Base-by-base conservation (phyloP, 2,329 filamentous ascomycete genomes). In the Albifimbria verrucaria region DNA sequence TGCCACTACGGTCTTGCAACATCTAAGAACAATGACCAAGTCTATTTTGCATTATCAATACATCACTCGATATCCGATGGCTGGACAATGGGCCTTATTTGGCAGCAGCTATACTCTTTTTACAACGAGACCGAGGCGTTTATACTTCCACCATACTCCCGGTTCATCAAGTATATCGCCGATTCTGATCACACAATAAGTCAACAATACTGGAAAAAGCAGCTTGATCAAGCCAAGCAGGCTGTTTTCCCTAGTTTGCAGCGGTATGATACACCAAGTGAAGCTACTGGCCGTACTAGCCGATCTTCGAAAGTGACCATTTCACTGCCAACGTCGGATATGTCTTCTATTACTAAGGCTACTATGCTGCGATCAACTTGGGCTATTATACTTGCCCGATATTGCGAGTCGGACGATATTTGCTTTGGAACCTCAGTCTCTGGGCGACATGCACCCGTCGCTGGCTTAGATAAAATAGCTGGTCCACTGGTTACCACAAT, bases 1-100 rank as follows among this genome's bases (percentile, higher is more conserved):
- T 42, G 23, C 20, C 21, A 28, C 26, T 23, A 45, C 15, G n/a
- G n/a, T n/a, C n/a, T n/a, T 32, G 28, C 12, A 12, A 48, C 7
- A 25, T 48, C 23, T 4, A 48, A 4, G 26, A 41, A 2, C 5
- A 44, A 2, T 11, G 26, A 11, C 28, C 23, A 10, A 32, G 20
- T 1, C 50, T 48, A 23, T 15, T 53, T 62, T 18, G 46, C 59
- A 15, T 59, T 52, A 54, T 55, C 55, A 2, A 53, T 57, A 18
- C 62, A 64, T 25, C 78, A 81, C 54, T 72, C 72, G 15, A 61
- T 79, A 1, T 81, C 80, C 52, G 79, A 82, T 48, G 78, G 77
- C 15, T 79, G 77, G 74, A 74, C 71, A 1, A 73, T 77, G 70
- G 70, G 71, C 3, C 60, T 77, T 4, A 57, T 62, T 15, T 52